These are phyloP conservation scores for Tulasnella sp. DNA, from an alignment of 768 basidiomycete species.

Conservation along the genomic window DNA sequence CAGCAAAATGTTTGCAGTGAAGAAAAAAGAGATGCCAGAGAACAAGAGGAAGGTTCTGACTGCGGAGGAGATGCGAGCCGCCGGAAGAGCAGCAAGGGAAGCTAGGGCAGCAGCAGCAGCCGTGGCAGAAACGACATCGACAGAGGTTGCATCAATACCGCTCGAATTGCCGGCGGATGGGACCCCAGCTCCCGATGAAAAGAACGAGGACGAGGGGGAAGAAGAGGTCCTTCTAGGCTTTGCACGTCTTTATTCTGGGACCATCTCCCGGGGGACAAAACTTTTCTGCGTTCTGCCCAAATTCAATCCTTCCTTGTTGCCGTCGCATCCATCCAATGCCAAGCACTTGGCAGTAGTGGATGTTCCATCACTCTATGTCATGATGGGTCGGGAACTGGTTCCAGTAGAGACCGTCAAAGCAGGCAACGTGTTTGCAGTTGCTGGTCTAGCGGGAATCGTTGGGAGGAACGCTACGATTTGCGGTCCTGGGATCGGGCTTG, in stretches of 20 bases:
- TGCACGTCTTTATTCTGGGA: slow-evolving; percentile 89
- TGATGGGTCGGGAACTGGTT: slow-evolving; percentile 97
- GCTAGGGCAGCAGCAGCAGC: slow-evolving; percentile 36
- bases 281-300: slow-evolving; percentile 83
- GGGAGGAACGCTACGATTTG: slow-evolving; percentile 80
- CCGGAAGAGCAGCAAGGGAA: slow-evolving; percentile 55
- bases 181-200: slow-evolving; percentile 26
- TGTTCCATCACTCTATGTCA: slow-evolving; percentile 81
- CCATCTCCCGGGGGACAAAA: slow-evolving; percentile 56
- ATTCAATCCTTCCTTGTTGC: slow-evolving; percentile 61
- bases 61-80: slow-evolving; percentile 75
- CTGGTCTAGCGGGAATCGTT: slow-evolving; percentile 83
- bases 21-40: slow-evolving; percentile 76
- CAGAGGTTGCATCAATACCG: neutral
- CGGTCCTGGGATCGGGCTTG: slow-evolving; percentile 51
- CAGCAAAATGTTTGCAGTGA: slow-evolving; percentile 97
- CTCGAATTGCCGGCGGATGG: neutral
- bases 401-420: slow-evolving; percentile 76
- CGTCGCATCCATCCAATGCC: slow-evolving; percentile 63
- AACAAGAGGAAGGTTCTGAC: slow-evolving; percentile 72
- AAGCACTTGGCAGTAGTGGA: slow-evolving; percentile 54
- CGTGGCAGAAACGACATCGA: slow-evolving; percentile 29
- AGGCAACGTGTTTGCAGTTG: slow-evolving; percentile 92
- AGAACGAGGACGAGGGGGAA: slow-evolving; percentile 35
- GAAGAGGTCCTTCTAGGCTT: slow-evolving; percentile 83